A percentile compares a stretch with the other conserved stretches of the same genome.
Conservation (phyloP, 2,329 filamentous ascomycete genomes). For the Metarhizium brunneum region DNA sequence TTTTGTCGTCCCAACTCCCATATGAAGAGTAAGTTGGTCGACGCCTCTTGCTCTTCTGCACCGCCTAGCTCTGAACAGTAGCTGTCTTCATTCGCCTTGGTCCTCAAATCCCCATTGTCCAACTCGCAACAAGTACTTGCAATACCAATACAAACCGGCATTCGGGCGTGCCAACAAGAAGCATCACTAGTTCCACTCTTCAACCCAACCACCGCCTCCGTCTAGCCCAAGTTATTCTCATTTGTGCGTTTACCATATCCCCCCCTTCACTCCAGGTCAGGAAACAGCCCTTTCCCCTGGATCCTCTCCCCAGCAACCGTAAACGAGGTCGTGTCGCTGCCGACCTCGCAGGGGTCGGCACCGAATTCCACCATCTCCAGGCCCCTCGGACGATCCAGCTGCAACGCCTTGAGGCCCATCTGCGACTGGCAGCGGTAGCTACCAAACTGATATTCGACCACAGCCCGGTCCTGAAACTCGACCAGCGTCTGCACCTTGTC, state of each 20-base stretch:
- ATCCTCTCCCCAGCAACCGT: slow-evolving; percentile 23
- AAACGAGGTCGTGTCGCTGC: slow-evolving; percentile 21
- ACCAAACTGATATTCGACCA: slow-evolving; percentile 43
- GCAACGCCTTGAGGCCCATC: slow-evolving; percentile 32
- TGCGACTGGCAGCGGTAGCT: slow-evolving; percentile 47
- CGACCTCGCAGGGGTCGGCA: slow-evolving; percentile 27
- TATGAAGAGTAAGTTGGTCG: too few species aligned
- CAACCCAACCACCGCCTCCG: too few species aligned
- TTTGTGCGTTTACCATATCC: too few species aligned
- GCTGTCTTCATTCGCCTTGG: too few species aligned
- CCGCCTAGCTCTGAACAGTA: too few species aligned
- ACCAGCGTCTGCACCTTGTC: slow-evolving; percentile 30
- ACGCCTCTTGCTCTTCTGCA: too few species aligned
- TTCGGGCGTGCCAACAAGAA: too few species aligned
- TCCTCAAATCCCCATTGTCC: too few species aligned
- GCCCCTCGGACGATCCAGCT: slow-evolving; percentile 23
- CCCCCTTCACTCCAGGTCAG: background rate
- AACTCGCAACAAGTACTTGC: background rate
- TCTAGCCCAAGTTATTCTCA: too few species aligned
- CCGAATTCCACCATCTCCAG: slow-evolving; percentile 30
- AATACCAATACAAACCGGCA: background rate
- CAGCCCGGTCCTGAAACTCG: slow-evolving; percentile 14
- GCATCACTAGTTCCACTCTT: too few species aligned
- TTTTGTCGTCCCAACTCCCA: too few species aligned
- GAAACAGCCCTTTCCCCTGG: slow-evolving; percentile 17